Evolutionary conservation across 768 basidiomycete genomes (phyloP), one percentile per base, ranked within the genome.

Genomic region (Mycena leptocephala): DNA sequence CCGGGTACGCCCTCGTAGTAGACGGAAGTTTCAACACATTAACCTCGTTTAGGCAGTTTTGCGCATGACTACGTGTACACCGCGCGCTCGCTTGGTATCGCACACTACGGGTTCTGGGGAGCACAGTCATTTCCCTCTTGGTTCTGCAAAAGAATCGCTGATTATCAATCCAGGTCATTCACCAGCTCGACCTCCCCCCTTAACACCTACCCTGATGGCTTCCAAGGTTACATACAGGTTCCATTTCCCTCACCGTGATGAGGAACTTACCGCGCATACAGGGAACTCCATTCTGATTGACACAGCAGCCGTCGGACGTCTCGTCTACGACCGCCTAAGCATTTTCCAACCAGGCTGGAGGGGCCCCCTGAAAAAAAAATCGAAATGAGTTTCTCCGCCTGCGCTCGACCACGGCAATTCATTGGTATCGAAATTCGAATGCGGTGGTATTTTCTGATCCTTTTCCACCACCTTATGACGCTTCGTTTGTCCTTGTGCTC

Each of bases 21-120:
- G n/a, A n/a, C n/a, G n/a, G n/a, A n/a, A n/a, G n/a, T n/a, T n/a
- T n/a, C n/a, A n/a, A n/a, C n/a, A n/a, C n/a, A n/a, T n/a, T n/a
- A n/a, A n/a, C n/a, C n/a, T n/a, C n/a, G n/a, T n/a, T n/a, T n/a
- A n/a, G 89, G 89, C 55, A 96, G 96, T 5, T 97, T 97, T 81
- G 95, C 96, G 14, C 90, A 92, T 77, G 96, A 97, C 82, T 97
- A 97, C 80, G 92, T 96, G 82, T 96, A 91, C 75, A 95, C 94
- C 1, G 87, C 95, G 0, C 90, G 75, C 6, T 30, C 69, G 7
- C 64, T 76, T 0, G 75, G 75, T 32, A 96, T 97, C 90, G 88
- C 86, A 1, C 94, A 96, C 82, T 95, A 93, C 78, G 95, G 95
- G 10, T 94, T 97, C 83, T 98, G 97, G 97, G 90, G 91, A 18